Percentiles rank a stretch among this genome's conserved stretches.
Evolutionary conservation across 768 basidiomycete species (phyloP).

Genomic region (Leccinum pellstonianum): DNA sequence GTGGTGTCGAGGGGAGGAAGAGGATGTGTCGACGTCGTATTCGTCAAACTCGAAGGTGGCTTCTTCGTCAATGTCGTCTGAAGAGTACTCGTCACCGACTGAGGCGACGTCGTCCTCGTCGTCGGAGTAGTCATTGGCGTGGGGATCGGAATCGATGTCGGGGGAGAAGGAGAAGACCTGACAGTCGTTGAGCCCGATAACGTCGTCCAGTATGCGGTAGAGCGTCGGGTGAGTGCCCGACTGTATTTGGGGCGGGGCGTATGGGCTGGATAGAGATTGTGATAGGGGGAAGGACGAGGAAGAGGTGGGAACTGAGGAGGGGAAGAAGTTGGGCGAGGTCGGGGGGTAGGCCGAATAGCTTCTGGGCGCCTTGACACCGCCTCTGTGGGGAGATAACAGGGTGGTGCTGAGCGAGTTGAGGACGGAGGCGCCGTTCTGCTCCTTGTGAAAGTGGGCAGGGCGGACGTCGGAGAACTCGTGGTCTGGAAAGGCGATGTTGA

Average conservation of each 20-base stretch:
- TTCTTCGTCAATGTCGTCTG: slow-evolving; percentile 71
- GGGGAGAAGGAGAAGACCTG: slow-evolving; percentile 95
- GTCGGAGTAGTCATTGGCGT: slow-evolving; percentile 77
- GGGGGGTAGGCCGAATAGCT: slow-evolving; percentile 88
- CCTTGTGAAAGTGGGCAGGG: slow-evolving; percentile 85
- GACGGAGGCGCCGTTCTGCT: slow-evolving; percentile 71
- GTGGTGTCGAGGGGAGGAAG: slow-evolving; percentile 17
- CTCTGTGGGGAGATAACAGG: slow-evolving; percentile 68
- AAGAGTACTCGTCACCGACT: slow-evolving; percentile 66
- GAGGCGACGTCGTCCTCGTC: slow-evolving; percentile 75
- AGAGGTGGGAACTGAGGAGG: slow-evolving; percentile 62
- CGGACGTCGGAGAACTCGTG: slow-evolving; percentile 94
- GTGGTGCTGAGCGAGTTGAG: slow-evolving; percentile 85
- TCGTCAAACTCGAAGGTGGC: slow-evolving; percentile 77
- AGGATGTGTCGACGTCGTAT: slow-evolving; percentile 65
- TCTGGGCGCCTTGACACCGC: slow-evolving; percentile 66
- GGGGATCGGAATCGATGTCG: slow-evolving; percentile 92
- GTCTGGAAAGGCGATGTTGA: slow-evolving; percentile 98
- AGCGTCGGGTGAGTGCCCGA: slow-evolving; percentile 87
- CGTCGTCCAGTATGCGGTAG: slow-evolving; percentile 84
- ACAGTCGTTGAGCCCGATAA: slow-evolving; percentile 87
- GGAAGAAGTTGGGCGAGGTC: slow-evolving; percentile 68
- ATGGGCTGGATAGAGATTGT: slow-evolving; percentile 58
- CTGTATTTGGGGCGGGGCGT: slow-evolving; percentile 68
- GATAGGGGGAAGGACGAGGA: slow-evolving; percentile 71